These are phyloP conservation scores for Cercospora citrullina DNA, from an alignment of 2,329 filamentous ascomycete species.

Conservation along the genomic window DNA sequence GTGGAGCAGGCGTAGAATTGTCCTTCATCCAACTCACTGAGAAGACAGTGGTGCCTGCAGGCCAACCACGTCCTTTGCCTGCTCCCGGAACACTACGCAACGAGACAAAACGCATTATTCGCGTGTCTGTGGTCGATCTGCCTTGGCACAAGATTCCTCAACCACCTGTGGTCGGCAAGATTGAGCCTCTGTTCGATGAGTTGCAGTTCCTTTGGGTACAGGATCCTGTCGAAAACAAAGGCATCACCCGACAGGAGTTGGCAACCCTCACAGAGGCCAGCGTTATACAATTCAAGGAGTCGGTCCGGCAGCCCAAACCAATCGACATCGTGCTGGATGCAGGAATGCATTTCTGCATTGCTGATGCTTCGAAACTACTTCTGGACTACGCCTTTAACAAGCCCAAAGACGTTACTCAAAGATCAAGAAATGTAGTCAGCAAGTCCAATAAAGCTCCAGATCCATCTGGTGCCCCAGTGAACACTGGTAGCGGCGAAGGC, in stretches of 20 bases:
- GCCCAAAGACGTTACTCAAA: not conserved
- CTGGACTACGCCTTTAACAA: slow-evolving; percentile 13
- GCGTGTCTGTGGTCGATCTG: not conserved
- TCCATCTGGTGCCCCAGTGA: not conserved
- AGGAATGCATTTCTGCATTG: slow-evolving; percentile 2
- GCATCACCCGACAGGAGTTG: not conserved
- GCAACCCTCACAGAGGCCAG: not conserved
- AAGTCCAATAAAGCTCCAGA: not conserved
- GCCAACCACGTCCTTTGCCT: not conserved
- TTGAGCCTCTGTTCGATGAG: slow-evolving; percentile 10
- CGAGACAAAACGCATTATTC: slow-evolving; percentile 11
- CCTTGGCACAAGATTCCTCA: slow-evolving; percentile 14
- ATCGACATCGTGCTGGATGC: not conserved
- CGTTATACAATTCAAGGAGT: not conserved
- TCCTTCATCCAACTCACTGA: slow-evolving; percentile 7
- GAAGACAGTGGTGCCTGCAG: slow-evolving; percentile 1
- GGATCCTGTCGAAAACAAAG: not conserved
- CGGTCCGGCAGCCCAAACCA: not conserved
- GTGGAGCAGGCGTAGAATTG: slow-evolving; percentile 8
- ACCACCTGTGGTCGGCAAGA: slow-evolving; percentile 9
- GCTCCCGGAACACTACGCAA: not conserved
- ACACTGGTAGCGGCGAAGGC: not conserved
- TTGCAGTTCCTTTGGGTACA: slow-evolving; percentile 9
- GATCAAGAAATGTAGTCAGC: not conserved
- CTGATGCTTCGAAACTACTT: not conserved